Evolutionary conservation across 805 yeast species (phyloP).

Genomic region (Brettanomyces anomalus): DNA sequence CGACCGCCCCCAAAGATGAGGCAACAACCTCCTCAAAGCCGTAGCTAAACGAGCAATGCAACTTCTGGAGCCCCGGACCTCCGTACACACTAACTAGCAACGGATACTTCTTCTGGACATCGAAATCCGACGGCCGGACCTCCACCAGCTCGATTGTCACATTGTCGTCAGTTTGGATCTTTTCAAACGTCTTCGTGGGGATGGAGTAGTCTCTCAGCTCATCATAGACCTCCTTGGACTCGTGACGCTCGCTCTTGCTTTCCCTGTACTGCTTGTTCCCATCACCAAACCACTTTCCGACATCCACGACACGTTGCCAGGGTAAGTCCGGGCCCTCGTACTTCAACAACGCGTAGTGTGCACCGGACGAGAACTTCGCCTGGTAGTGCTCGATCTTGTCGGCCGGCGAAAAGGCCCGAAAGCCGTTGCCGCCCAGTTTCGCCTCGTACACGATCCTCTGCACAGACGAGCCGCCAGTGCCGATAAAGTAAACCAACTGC

Average conservation of each 20-base stretch:
- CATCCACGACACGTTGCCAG: slow-evolving; percentile 30
- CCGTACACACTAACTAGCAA: slow-evolving; percentile 64
- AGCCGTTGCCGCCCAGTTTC: slow-evolving; percentile 7
- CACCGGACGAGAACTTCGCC: slow-evolving; percentile 47
- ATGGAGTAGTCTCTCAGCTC: slow-evolving; percentile 27
- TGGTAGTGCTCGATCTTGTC: slow-evolving; percentile 37
- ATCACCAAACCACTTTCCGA: slow-evolving; percentile 9
- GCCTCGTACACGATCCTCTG: slow-evolving; percentile 46
- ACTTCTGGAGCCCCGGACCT: slow-evolving; percentile 71
- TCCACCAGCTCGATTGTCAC: slow-evolving; percentile 46
- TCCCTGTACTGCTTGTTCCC: slow-evolving; percentile 3
- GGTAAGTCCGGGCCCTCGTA: slow-evolving; percentile 45
- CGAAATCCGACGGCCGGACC: slow-evolving; percentile 50
- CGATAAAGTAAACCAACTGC: slow-evolving; percentile 43
- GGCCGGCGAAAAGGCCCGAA: slow-evolving; percentile 22
- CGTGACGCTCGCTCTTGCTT: background rate
- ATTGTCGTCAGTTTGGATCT: slow-evolving; percentile 25
- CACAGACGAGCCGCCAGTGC: slow-evolving; percentile 46
- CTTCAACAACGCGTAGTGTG: slow-evolving; percentile 39
- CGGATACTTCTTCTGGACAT: slow-evolving; percentile 42
- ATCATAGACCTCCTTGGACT: slow-evolving; percentile 2
- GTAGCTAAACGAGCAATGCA: slow-evolving; percentile 35
- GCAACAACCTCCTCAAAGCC: slow-evolving; percentile 54
- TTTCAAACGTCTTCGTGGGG: slow-evolving; percentile 40
- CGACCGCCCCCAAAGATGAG: slow-evolving; percentile 49